Evolutionary conservation across 2,329 filamentous ascomycete genomes (phyloP).

Genomic region (Pyrenochaeta sp.): DNA sequence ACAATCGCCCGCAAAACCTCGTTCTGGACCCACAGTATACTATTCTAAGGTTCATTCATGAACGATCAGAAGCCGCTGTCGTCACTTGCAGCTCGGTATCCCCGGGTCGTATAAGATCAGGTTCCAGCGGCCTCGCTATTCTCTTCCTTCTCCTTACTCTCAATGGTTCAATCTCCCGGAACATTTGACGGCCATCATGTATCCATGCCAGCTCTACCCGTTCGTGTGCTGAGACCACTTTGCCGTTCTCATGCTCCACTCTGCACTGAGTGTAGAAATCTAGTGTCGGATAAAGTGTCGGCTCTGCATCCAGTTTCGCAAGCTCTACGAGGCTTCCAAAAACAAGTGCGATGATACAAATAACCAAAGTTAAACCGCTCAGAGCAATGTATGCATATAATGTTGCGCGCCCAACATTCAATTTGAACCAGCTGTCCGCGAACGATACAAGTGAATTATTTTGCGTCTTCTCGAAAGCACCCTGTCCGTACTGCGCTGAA

Average conservation of each 20-base stretch:
- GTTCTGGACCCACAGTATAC: not conserved
- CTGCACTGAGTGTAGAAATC: slow-evolving; percentile 24
- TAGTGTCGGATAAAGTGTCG: slow-evolving; percentile 10
- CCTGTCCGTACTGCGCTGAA: slow-evolving; percentile 1
- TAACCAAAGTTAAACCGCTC: not conserved
- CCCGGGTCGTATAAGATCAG: not conserved
- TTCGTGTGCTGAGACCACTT: slow-evolving; percentile 12
- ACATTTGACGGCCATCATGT: slow-evolving; percentile 12
- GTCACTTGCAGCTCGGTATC: slow-evolving; percentile 1
- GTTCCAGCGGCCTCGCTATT: slow-evolving; percentile 2
- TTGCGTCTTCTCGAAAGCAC: slow-evolving; percentile 11
- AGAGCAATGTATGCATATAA: slow-evolving; percentile 14
- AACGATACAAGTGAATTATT: slow-evolving; percentile 6
- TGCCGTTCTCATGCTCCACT: slow-evolving; percentile 13
- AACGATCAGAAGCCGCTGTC: not conserved
- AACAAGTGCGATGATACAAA: slow-evolving; percentile 13
- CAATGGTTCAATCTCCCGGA: slow-evolving; percentile 17
- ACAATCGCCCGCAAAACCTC: not conserved
- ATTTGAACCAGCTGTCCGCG: slow-evolving; percentile 4
- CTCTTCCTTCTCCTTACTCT: slow-evolving; percentile 18
- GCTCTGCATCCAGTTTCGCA: slow-evolving; percentile 12
- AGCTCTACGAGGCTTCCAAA: slow-evolving; percentile 15
- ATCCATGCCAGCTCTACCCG: slow-evolving; percentile 21
- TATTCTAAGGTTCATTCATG: not conserved
- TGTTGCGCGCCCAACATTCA: slow-evolving; percentile 10